Percentiles rank a stretch among this genome's conserved stretches.
Evolutionary conservation across 352 stramenopile species (phyloP).

Genomic region (Pythium rhizo-oryzae): DNA sequence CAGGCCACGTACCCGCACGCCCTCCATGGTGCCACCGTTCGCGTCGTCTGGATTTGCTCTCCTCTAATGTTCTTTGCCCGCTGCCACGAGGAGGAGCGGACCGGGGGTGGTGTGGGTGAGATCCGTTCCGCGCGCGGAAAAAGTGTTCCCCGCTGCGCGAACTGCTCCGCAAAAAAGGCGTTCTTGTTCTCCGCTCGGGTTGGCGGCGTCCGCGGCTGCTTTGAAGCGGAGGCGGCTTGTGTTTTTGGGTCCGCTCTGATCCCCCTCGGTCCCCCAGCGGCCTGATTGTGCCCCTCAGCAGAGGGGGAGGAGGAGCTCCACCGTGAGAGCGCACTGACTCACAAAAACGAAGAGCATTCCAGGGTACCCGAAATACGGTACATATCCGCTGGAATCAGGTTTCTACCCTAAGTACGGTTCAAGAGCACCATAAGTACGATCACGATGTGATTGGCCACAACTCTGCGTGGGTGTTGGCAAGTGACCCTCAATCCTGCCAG

Average conservation of each 20-base stretch:
- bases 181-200: slow-evolving; percentile 10
- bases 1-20: slow-evolving; percentile 28
- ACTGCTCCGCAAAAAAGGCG: neutral
- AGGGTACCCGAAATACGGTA: slow-evolving; percentile 9
- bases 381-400: slow-evolving; percentile 1
- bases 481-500: neutral
- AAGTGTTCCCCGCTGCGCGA: slow-evolving; percentile 15
- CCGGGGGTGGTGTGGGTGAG: neutral
- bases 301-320: neutral
- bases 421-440: neutral
- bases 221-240: neutral
- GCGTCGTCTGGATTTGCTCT: too few relatives aligned
- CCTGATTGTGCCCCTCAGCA: neutral
- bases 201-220: slow-evolving; percentile 1
- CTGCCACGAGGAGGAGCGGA: too few relatives aligned
- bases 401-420: neutral
- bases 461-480: neutral
- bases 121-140: neutral
- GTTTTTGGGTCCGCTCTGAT: slow-evolving; percentile 11
- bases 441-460: slow-evolving; percentile 9
- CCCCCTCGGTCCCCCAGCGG: neutral
- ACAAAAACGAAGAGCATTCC: slow-evolving; percentile 13
- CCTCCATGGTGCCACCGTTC: slow-evolving; percentile 24
- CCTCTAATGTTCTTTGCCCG: too few relatives aligned
- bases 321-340: slow-evolving; percentile 21